A percentile compares a stretch with the other conserved stretches of the same genome.
Conservation (phyloP, 257 asterid genomes). For the Solanum raphanifolium region DNA sequence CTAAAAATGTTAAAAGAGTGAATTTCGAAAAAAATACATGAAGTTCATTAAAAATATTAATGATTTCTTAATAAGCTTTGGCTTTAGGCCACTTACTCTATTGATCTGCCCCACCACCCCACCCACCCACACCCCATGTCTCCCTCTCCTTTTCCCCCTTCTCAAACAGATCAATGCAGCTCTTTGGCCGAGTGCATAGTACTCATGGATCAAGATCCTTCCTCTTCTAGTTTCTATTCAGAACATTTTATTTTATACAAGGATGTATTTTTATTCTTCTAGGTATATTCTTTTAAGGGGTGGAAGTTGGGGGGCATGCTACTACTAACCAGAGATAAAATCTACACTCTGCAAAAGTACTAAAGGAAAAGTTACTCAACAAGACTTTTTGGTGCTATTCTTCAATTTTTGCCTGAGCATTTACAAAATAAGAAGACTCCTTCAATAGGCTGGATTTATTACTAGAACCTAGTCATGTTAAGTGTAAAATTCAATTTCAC, state of each 20-base stretch:
- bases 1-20: background rate
- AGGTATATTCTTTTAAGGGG: background rate
- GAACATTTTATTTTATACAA: background rate
- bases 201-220: background rate
- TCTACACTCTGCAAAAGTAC: background rate
- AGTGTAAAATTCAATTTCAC: background rate
- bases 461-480: background rate
- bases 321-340: background rate
- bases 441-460: background rate
- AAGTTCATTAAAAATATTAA: too few species aligned
- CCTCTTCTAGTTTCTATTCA: background rate
- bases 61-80: too few species aligned
- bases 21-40: background rate
- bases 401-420: background rate
- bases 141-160: background rate
- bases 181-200: background rate
- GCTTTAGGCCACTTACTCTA: background rate
- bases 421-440: background rate
- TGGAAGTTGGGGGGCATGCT: background rate
- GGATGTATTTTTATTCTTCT: background rate
- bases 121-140: background rate
- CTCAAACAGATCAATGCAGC: background rate
- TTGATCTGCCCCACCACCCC: background rate
- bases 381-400: background rate
- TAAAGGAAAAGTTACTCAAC: background rate